A percentile compares a stretch with the other conserved stretches of the same genome.
These are phyloP conservation scores for Candida golubevii DNA, from an alignment of 805 yeast species.

Conservation along the genomic window DNA sequence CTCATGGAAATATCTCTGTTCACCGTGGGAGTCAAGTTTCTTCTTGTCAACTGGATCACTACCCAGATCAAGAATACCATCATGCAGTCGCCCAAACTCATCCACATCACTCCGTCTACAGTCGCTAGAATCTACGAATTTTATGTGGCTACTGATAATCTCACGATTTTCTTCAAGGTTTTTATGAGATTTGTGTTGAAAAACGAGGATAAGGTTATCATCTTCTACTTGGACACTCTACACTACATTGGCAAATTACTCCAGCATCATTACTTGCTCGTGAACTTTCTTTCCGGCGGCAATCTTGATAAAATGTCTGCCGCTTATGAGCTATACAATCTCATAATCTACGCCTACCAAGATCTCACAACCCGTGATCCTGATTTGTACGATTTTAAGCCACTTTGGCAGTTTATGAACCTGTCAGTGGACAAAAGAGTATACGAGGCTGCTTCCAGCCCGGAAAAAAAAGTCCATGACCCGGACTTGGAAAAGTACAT, in stretches of 20 bases:
- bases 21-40: conserved; percentile 42
- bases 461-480: background rate
- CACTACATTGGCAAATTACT: conserved; percentile 31
- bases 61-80: conserved; percentile 36
- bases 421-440: conserved; percentile 20
- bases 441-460: conserved; percentile 2
- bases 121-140: conserved; percentile 30
- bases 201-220: conserved; percentile 39
- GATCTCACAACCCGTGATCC: conserved; percentile 33
- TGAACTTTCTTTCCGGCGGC: conserved; percentile 30
- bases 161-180: conserved; percentile 38
- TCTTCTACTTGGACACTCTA: conserved; percentile 40
- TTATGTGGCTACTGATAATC: conserved; percentile 36
- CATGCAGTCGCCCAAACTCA: conserved; percentile 30
- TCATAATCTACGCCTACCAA: conserved; percentile 30
- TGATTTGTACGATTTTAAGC: conserved; percentile 28
- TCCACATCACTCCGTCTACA: conserved; percentile 31
- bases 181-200: conserved; percentile 30
- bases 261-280: conserved; percentile 17
- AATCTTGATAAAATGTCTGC: conserved; percentile 24
- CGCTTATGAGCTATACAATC: conserved; percentile 33
- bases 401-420: conserved; percentile 35
- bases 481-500: conserved; percentile 7
- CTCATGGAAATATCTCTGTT: conserved; percentile 15
- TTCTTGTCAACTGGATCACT: conserved; percentile 47